Evolutionary conservation across 768 basidiomycete species (phyloP), one percentile per base, ranked within the genome.

Genomic region (Amanita thiersii): DNA sequence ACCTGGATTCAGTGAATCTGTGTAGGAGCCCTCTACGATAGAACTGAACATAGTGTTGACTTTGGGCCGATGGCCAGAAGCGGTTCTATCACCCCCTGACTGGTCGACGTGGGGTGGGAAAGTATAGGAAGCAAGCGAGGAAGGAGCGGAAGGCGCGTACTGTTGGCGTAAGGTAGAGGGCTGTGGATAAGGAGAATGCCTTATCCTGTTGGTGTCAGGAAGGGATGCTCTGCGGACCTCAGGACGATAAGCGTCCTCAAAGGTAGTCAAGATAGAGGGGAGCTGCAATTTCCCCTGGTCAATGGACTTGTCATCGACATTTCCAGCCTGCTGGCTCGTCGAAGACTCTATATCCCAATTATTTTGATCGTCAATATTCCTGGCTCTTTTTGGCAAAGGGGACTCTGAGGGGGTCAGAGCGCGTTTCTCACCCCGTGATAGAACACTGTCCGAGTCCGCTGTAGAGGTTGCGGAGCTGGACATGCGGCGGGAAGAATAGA

Each of bases 391-490:
- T 1, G 72, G 67, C 48, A 68, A 68, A 3, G 70, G 78, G 2
- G 74, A 74, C 54, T 73, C 70, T 23, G 63, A 59, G 37, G 81
- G 77, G 0, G 79, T 76, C 21, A 69, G 56, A 3, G 68, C 60
- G 44, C 74, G 78, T 55, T 81, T 85, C 52, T 83, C 81, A 6
- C 63, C 66, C 38, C 73, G 66, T 32, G 79, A 79, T 47, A 73
- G 66, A 45, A 70, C 62, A 63, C 69, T 72, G 61, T 86, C 83
- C 3, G 76, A 73, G 63, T 83, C 82, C 28, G 79, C 70, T 11
- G 72, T 69, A 11, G 84, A 85, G 45, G 76, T 70, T 38, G 77
- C 79, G 49, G 81, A 84, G 57, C 73, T 71, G 60, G 86, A 86
- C 86, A 88, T 86, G 55, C 84, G 81, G 55, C 84, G 72, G 26